Conservation (phyloP, 371 early-diverging fungal species). For the Rhizopus microsporus region DNA sequence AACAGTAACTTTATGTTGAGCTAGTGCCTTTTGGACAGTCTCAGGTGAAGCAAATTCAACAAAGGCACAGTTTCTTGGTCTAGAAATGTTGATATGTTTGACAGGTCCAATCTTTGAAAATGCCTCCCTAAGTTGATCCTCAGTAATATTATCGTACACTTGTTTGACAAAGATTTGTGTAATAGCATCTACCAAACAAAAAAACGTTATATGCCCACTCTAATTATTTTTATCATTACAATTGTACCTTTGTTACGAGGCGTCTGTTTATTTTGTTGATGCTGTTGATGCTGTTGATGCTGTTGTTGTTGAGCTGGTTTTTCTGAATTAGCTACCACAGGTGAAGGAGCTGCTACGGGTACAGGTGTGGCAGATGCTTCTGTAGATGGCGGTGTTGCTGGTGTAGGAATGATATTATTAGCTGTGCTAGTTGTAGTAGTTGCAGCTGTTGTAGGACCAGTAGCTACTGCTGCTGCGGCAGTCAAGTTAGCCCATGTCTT, state of each 20-base stretch:
- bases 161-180: slow-evolving; percentile 44
- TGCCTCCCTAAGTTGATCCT: slow-evolving; percentile 38
- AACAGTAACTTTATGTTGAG: slow-evolving; percentile 35
- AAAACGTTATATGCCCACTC: background rate
- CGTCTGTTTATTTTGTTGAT: slow-evolving; percentile 16
- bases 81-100: slow-evolving; percentile 29
- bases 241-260: slow-evolving; percentile 19
- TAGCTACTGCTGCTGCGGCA: slow-evolving; percentile 15
- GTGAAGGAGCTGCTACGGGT: slow-evolving; percentile 4
- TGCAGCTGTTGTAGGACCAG: slow-evolving; percentile 12
- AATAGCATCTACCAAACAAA: slow-evolving; percentile 9
- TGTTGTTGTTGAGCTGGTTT: slow-evolving; percentile 8
- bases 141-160: slow-evolving; percentile 29
- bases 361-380: slow-evolving; percentile 27
- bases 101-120: slow-evolving; percentile 42
- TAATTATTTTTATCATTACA: background rate
- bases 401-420: background rate
- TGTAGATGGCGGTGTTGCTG: slow-evolving; percentile 5
- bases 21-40: slow-evolving; percentile 42
- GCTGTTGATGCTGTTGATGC: slow-evolving; percentile 8
- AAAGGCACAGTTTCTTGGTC: slow-evolving; percentile 33
- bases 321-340: slow-evolving; percentile 8
- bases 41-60: slow-evolving; percentile 39
- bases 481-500: slow-evolving; percentile 59
- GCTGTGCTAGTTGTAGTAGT: slow-evolving; percentile 11